Base-by-base conservation (phyloP, 495 filamentous ascomycete species). In the Xylaria cubensis region DNA sequence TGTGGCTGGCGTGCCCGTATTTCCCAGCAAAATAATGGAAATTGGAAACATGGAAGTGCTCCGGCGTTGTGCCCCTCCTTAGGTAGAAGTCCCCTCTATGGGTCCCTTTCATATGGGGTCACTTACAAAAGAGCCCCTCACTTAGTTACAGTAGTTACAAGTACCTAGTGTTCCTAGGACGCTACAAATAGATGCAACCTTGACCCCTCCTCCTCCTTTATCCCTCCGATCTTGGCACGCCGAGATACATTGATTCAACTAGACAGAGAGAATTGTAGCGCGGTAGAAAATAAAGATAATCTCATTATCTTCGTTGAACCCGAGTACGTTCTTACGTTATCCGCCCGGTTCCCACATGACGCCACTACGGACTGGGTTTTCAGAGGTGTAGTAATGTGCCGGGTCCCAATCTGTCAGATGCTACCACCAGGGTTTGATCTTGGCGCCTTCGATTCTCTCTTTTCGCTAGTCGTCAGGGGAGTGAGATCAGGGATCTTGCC, bases 321-420 rank as follows among this genome's bases (percentile, higher is more conserved):
- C 64, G 64, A 42, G 34, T 61, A n/a, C 58, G 50, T 32, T 21
- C 65, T 56, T 56, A 56, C 65, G 48, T 67, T 36, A 56, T 67
- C 50, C n/a, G 48, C 36, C 46, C 32, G 44, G 19, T 24, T 67
- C 50, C 50, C 42, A 56, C 65, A 67, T 44, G 48, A 56, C 65
- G 48, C 65, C 48, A 44, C 65, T 55, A 21, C 32, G 8, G 41
- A 34, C 12, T 67, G 13, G 21, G 2, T 41, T 56, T 42, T 44
- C 48, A 32, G 15, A 41, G 50, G 48, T 56, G 48, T 67, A 67
- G 65, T 67, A 67, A 67, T 19, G 46, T 67, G 34, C 64, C 17
- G 17, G 50, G 64, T 53, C 19, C n/a, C 19, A 48, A 56, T 55
- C 48, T 44, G 65, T 67, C 65, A 67, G 65, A 67, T 67, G 50